Evolutionary conservation across 768 basidiomycete species (phyloP), one percentile per base, ranked within the genome.

Genomic region (Lactifluus subvellereus): DNA sequence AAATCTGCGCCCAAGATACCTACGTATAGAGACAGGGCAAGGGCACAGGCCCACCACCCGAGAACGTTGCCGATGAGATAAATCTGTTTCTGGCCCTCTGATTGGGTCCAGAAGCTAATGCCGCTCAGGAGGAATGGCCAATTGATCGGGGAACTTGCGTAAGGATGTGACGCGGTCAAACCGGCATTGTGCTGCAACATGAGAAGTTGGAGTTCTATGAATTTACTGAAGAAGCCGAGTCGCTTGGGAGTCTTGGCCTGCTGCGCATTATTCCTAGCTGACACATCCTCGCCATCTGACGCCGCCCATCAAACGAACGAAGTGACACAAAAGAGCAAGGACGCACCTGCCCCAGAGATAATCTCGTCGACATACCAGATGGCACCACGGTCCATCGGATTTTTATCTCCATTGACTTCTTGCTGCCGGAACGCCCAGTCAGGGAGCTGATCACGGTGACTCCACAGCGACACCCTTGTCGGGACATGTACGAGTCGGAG

Each of bases 101-200:
- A 86, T 69, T 91, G 81, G 5, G 97, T 99, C 97, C 97, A 99
- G 82, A 98, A 98, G 72, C 93, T 95, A 77, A 99, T 98, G 54
- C 97, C 97, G 66, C 80, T 92, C 33, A 98, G 76, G 43, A 94
- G 82, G 86, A 98, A 98, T 6, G 97, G 97, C 97, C 97, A 99
- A 72, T 96, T 94, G 75, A 98, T 87, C 6, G 97, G 94, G n/a
- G 81, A 81, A 62, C 90, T 91, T 4, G 97, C 94, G 72, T 99
- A 99, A 47, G 97, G 97, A 72, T 99, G 97, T 4, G 89, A 91
- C n/a, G 94, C 91, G 30, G 94, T 96, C 66, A 99, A 79, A 22
- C 94, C 97, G n/a, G 97, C 95, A 70, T 99, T 99, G 78, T 99
- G 97, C 72, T 97, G 94, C 67, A 98, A 76, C 96, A 98, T 98